phyloP scores from a whole-genome alignment of 768 basidiomycete genomes.

The Tylopilus cervinicoccineus region DNA sequence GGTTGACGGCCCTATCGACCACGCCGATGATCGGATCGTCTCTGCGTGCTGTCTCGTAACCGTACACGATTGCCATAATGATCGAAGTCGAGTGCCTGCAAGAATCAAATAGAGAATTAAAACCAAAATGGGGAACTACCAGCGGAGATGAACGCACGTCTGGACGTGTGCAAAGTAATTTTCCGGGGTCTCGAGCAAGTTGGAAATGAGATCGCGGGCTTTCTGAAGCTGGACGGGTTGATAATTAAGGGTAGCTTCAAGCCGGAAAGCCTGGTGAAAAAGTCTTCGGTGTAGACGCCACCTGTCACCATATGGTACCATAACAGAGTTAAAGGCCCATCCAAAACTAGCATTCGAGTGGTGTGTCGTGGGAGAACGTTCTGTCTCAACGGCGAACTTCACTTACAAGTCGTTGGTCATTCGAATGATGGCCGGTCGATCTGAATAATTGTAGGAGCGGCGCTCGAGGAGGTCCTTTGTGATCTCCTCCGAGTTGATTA shows the following conservation, averaged over 20 bases:
- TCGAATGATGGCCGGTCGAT: constrained; percentile 32
- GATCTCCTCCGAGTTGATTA: constrained; percentile 39
- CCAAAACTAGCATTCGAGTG: constrained; percentile 18
- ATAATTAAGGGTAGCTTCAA: constrained; percentile 17
- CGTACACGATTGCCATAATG: constrained; percentile 31
- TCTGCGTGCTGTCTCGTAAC: constrained; percentile 22
- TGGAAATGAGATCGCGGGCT: constrained; percentile 22
- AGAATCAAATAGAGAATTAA: not conserved
- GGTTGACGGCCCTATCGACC: constrained; percentile 23
- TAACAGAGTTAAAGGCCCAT: constrained; percentile 28
- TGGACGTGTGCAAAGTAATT: constrained; percentile 20
- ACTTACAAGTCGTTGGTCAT: constrained; percentile 31
- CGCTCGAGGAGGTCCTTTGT: constrained; percentile 42
- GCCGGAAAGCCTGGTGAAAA: constrained; percentile 27
- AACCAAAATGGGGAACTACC: not conserved
- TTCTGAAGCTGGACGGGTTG: constrained; percentile 24
- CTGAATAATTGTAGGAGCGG: constrained; percentile 43
- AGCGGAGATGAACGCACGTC: constrained; percentile 16
- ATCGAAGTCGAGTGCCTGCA: constrained; percentile 24
- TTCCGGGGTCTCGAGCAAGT: constrained; percentile 20
- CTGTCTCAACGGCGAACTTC: not conserved
- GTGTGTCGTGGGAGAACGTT: not conserved
- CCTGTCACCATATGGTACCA: constrained; percentile 25
- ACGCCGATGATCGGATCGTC: constrained; percentile 27
- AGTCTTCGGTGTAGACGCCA: constrained; percentile 29